A percentile compares a stretch with the other conserved stretches of the same genome.
These are phyloP conservation scores for Microbotryum lychnidis-dioicae DNA, from an alignment of 1,284 basidiomycete genomes.

Conservation along the genomic window DNA sequence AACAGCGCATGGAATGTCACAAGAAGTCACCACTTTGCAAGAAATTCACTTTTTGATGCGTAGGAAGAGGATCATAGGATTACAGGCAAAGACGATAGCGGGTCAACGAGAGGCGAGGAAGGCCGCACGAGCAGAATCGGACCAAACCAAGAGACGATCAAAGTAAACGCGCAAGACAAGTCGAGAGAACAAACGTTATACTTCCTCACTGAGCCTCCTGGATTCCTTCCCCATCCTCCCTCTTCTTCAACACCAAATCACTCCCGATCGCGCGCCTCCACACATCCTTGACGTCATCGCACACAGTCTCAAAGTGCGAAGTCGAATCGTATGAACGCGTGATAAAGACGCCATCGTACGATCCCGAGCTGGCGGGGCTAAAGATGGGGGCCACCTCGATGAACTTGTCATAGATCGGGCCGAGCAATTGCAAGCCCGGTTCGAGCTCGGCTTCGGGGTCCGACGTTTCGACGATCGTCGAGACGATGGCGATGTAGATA, in stretches of 20 bases:
- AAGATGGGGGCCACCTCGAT: conserved; percentile 81
- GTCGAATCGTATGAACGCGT: conserved; percentile 98
- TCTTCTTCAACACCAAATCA: conserved; percentile 72
- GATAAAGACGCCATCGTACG: conserved; percentile 74
- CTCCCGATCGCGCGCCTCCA: conserved; percentile 75
- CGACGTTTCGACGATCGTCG: conserved; percentile 94
- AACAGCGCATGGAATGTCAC: no score
- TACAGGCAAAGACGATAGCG: no score
- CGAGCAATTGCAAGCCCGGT: conserved; percentile 85
- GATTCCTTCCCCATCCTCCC: conserved; percentile 46
- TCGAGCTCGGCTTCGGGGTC: conserved; percentile 85
- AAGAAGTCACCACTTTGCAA: no score
- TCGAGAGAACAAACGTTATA: not conserved
- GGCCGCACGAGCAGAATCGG: no score
- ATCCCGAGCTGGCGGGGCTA: conserved; percentile 74
- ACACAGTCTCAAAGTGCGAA: conserved; percentile 77
- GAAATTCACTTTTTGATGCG: no score
- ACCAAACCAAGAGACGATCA: no score
- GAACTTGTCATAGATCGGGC: conserved; percentile 95
- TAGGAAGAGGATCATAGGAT: no score
- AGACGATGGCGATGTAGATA: conserved; percentile 93
- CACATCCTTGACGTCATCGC: conserved; percentile 82
- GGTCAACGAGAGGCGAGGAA: no score
- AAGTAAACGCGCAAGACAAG: no score
- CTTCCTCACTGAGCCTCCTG: conserved; percentile 16